Conservation (phyloP, 306 rosid species). For the Acacia crassicarpa region DNA sequence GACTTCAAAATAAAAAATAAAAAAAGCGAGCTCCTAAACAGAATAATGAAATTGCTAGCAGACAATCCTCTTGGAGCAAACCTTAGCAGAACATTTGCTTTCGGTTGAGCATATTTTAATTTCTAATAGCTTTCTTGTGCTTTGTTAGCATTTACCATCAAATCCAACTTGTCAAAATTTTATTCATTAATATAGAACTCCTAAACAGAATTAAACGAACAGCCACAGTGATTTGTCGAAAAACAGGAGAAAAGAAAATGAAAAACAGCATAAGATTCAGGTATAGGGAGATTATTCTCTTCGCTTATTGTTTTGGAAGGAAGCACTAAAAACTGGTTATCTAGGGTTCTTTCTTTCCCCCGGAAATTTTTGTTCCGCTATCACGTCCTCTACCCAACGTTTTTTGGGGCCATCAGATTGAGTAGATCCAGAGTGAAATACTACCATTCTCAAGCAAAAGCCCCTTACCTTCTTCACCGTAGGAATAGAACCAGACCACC, state of each 20-base stretch:
- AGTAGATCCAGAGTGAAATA: too few relatives aligned
- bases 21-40: background rate
- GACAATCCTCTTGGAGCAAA: background rate
- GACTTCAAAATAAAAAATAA: background rate
- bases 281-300: background rate
- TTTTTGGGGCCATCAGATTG: too few relatives aligned
- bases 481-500: too few relatives aligned
- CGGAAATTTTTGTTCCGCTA: background rate
- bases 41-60: background rate
- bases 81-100: background rate
- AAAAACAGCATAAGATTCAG: background rate
- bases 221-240: conserved; percentile 23
- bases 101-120: background rate
- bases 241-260: background rate
- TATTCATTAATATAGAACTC: background rate
- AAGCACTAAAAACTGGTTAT: background rate
- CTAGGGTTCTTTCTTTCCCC: conserved; percentile 38
- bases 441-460: too few relatives aligned
- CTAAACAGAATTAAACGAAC: conserved; percentile 23
- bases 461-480: too few relatives aligned
- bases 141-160: background rate
- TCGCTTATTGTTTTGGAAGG: background rate
- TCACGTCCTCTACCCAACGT: conserved; percentile 3
- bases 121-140: background rate
- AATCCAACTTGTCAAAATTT: background rate